Conservation (phyloP, 371 early-diverging fungal species). For the Sporodiniella umbellata region DNA sequence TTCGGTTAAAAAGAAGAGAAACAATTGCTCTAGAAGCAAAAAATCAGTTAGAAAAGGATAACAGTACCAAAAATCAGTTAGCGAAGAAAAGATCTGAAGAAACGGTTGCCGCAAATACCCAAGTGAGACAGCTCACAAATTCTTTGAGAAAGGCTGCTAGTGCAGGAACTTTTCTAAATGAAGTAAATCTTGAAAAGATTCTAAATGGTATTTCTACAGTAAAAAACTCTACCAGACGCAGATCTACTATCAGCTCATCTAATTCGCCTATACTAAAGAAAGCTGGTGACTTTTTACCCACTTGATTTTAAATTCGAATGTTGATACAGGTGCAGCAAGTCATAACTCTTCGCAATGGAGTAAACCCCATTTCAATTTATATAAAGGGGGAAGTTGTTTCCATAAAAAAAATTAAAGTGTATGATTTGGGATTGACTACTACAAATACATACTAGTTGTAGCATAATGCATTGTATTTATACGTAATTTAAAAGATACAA, state of each 20-base stretch:
- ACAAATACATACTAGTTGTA: too few relatives aligned
- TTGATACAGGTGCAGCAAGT: too few relatives aligned
- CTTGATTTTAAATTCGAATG: too few relatives aligned
- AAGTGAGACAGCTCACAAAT: slow-evolving; percentile 29
- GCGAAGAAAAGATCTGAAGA: slow-evolving; percentile 46
- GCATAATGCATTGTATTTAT: not conserved
- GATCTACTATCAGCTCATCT: not conserved
- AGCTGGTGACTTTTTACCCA: too few relatives aligned
- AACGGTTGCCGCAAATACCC: slow-evolving; percentile 23
- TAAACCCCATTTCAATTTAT: too few relatives aligned
- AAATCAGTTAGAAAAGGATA: slow-evolving; percentile 60
- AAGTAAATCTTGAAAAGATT: slow-evolving; percentile 25
- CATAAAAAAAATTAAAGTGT: too few relatives aligned
- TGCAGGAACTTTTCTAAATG: slow-evolving; percentile 34
- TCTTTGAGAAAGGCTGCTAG: slow-evolving; percentile 28
- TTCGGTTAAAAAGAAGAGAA: slow-evolving; percentile 58
- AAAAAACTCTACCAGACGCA: not conserved
- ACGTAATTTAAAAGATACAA: not conserved
- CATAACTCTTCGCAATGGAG: too few relatives aligned
- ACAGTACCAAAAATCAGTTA: slow-evolving; percentile 51
- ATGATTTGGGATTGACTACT: too few relatives aligned
- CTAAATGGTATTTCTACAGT: slow-evolving; percentile 3
- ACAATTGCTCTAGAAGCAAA: slow-evolving; percentile 47
- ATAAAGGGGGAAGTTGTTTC: too few relatives aligned
- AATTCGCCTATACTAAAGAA: not conserved